Base-by-base conservation (phyloP, 768 basidiomycete genomes). In the Auricularia auricula-judae region DNA sequence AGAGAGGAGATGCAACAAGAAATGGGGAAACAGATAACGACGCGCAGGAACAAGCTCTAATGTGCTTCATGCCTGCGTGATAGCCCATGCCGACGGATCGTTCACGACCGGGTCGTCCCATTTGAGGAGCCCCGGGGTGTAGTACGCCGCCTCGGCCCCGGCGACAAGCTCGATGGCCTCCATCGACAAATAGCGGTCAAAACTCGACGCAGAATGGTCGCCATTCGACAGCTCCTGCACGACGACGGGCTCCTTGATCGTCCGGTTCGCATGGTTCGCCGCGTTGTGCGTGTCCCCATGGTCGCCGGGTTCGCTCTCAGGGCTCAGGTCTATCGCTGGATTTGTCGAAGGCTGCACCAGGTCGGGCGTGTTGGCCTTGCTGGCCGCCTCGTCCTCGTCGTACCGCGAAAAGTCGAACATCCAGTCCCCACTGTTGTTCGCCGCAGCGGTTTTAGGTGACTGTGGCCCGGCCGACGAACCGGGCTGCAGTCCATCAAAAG, bases 361-460 rank as follows among this genome's bases (percentile, higher is more conserved):
- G 64, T 91, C 89, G 8, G 89, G 89, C 3, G 89, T 91, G 7
- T 81, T 79, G n/a, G 85, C 83, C 70, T 87, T 88, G 14, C 85
- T 86, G 23, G 75, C 78, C 60, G 75, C 73, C 61, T 81, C 83
- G 42, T 86, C 86, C 65, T 89, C 87, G 23, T 84, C 84, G 10
- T 77, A 87, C 5, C 80, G 81, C 58, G 88, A 83, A 67, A 87
- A 87, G 73, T 91, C 88, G 71, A 91, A 81, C 69, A 82, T 86
- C 68, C 85, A 81, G 61, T 81, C 80, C 62, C 84, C 83, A 21
- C 4, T 51, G 47, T 51, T 51, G 47, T 29, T 29, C 29, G 47
- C 47, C 47, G 47, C 7, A 10, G 47, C 14, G 14, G 47, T 51
- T 21, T 51, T 51, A 5, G 47, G 47, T 21, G 47, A 51, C 14